Conservation (phyloP, 129 eudicot genomes). For the Saussurea involucrata region DNA sequence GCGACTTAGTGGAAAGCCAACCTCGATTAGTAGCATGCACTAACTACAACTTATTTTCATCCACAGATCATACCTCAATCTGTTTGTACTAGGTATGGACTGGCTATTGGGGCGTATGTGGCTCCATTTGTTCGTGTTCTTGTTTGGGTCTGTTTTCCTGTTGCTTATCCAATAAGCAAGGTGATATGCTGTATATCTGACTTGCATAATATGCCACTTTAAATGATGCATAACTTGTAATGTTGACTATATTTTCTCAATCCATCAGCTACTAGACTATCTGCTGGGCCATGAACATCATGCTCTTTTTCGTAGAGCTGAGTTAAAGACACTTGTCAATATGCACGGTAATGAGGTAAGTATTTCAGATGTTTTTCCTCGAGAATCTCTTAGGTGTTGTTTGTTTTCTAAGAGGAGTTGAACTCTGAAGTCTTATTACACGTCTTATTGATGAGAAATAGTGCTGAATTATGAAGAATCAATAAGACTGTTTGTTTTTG, state of each 20-base stretch:
- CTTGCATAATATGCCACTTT: neutral
- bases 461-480: neutral
- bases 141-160: conserved; percentile 84
- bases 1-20: neutral
- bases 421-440: neutral
- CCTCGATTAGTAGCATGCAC: neutral
- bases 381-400: neutral
- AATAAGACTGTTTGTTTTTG: neutral
- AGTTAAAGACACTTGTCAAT: conserved; percentile 63
- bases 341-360: conserved; percentile 46
- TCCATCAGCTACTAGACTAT: conserved; percentile 27
- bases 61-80: conserved; percentile 94
- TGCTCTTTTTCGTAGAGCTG: conserved; percentile 37
- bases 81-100: conserved; percentile 81
- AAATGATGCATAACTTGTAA: neutral
- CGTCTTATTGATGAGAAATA: neutral
- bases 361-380: neutral
- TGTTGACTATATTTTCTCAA: neutral
- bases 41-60: neutral
- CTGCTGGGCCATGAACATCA: conserved; percentile 34
- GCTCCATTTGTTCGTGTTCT: conserved; percentile 80
- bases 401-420: neutral
- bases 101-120: conserved; percentile 82
- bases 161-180: conserved; percentile 98
- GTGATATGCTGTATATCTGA: conserved; percentile 17